Conservation (phyloP, 2,329 filamentous ascomycete genomes). For the Aspergillus brasiliensis region DNA sequence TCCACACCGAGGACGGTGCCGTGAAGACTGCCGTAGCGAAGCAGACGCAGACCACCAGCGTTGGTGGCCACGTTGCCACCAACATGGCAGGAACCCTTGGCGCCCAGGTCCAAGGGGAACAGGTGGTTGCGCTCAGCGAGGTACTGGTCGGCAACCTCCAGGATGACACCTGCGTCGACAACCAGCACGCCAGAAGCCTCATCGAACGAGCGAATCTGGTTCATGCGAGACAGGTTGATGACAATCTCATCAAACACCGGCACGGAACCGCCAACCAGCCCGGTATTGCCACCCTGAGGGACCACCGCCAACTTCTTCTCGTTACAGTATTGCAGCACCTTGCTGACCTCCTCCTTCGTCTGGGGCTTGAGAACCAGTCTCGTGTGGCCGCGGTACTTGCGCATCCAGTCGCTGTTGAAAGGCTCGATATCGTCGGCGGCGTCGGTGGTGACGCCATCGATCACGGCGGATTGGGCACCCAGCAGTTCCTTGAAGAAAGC, state of each 20-base stretch:
- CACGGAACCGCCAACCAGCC: slow-evolving; percentile 90
- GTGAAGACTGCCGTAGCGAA: slow-evolving; percentile 92
- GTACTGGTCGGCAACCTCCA: slow-evolving; percentile 85
- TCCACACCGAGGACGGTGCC: slow-evolving; percentile 91
- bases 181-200: slow-evolving; percentile 89
- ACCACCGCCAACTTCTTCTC: slow-evolving; percentile 89
- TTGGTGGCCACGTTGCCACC: slow-evolving; percentile 97
- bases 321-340: slow-evolving; percentile 93
- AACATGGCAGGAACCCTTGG: slow-evolving; percentile 95
- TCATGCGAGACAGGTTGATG: slow-evolving; percentile 87
- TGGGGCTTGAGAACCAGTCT: slow-evolving; percentile 83
- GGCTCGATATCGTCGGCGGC: slow-evolving; percentile 79
- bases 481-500: slow-evolving; percentile 79
- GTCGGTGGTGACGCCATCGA: slow-evolving; percentile 79
- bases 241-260: slow-evolving; percentile 99
- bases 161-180: slow-evolving; percentile 84
- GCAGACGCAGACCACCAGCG: slow-evolving; percentile 83
- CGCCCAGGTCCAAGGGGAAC: slow-evolving; percentile 95
- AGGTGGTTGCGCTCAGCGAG: slow-evolving; percentile 81
- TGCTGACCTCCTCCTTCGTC: slow-evolving; percentile 84
- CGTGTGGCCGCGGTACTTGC: slow-evolving; percentile 92
- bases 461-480: slow-evolving; percentile 73
- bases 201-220: slow-evolving; percentile 87
- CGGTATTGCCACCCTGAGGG: slow-evolving; percentile 95
- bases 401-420: slow-evolving; percentile 99